Percentiles rank a stretch among this genome's conserved stretches.
Conservation (phyloP, 768 basidiomycete species). For the Tricholomella constricta region DNA sequence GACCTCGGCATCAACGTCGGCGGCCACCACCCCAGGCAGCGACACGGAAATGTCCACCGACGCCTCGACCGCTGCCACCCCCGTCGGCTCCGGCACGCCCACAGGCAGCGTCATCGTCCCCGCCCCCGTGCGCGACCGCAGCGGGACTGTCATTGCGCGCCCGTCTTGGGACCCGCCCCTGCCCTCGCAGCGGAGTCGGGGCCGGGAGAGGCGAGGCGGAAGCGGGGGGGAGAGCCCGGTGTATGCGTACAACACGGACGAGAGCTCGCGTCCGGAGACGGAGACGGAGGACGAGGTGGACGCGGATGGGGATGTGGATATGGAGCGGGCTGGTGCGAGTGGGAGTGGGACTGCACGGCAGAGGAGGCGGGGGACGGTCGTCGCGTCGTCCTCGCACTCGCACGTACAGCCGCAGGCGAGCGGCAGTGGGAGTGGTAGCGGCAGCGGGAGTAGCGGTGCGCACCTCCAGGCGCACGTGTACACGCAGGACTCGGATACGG, state of each 20-base stretch:
- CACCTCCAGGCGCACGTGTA: no score
- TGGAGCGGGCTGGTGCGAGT: conserved; percentile 27
- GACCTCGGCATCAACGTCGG: conserved; percentile 6
- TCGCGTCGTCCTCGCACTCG: not conserved
- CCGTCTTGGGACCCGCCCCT: conserved; percentile 55
- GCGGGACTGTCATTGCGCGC: conserved; percentile 73
- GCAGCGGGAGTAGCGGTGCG: no score
- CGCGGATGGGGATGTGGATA: conserved; percentile 53
- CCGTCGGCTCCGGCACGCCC: conserved; percentile 59
- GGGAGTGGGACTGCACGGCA: no score
- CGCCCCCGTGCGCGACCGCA: conserved; percentile 67
- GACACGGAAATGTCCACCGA: conserved; percentile 67
- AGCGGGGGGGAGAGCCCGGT: not conserved
- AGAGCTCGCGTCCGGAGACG: conserved; percentile 61
- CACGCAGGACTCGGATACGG: conserved; percentile 21
- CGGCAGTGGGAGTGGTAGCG: not conserved
- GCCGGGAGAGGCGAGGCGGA: not conserved
- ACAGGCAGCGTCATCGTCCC: conserved; percentile 62
- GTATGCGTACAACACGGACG: not conserved
- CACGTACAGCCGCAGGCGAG: not conserved
- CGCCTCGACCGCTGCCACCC: conserved; percentile 60
- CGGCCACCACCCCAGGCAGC: conserved; percentile 41
- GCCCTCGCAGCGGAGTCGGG: not conserved
- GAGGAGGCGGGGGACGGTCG: not conserved
- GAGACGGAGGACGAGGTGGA: conserved; percentile 82